These are phyloP conservation scores for Fusarium musae DNA, from an alignment of 2,329 filamentous ascomycete species.

Conservation along the genomic window DNA sequence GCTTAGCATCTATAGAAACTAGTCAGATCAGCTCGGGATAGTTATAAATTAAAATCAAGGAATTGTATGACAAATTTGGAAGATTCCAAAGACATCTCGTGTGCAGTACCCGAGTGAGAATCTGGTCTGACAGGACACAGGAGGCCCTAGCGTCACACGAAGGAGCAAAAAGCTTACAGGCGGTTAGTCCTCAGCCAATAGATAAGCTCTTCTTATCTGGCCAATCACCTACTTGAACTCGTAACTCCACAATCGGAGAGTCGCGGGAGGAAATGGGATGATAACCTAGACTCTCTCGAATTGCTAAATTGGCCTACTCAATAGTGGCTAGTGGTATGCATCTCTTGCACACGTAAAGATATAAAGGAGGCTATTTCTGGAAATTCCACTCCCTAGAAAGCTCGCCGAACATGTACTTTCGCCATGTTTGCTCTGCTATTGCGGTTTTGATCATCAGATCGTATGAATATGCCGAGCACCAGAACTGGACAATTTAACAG, in stretches of 20 bases:
- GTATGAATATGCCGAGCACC: no score
- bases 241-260: background rate
- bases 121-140: background rate
- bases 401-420: fast-evolving
- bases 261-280: background rate
- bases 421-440: no score
- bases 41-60: fast-evolving
- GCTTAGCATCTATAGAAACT: background rate
- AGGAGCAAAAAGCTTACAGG: background rate
- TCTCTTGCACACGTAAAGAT: background rate
- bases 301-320: no score
- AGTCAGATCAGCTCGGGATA: background rate
- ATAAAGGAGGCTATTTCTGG: background rate
- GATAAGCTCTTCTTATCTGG: background rate
- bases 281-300: background rate
- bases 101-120: background rate
- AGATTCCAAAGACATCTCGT: background rate
- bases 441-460: no score
- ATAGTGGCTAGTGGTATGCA: no score
- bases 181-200: background rate
- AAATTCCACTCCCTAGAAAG: no score
- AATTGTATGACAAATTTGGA: background rate
- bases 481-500: no score
- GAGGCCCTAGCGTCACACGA: background rate
- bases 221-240: background rate